These are phyloP conservation scores for Phialophora verrucosa DNA, from an alignment of 2,329 filamentous ascomycete species.

Conservation along the genomic window DNA sequence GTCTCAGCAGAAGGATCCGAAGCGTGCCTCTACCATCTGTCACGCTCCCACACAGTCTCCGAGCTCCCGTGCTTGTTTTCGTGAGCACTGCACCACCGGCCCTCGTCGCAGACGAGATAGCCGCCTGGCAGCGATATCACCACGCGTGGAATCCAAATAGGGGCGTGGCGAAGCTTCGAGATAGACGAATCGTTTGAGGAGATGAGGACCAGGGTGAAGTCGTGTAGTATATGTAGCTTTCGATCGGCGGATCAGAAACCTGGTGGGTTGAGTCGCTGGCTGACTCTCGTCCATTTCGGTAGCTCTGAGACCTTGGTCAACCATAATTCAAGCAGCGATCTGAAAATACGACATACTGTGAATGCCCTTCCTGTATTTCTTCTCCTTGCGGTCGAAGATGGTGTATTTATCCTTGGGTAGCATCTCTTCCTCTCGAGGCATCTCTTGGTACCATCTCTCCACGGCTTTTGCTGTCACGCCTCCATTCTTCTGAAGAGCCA, in stretches of 20 bases:
- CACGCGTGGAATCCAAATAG: not conserved
- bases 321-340: slow-evolving; percentile 1
- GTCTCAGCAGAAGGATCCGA: not conserved
- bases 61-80: not conserved
- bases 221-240: not conserved
- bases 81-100: not conserved
- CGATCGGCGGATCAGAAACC: slow-evolving; percentile 68
- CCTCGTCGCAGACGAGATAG: not conserved
- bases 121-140: not conserved
- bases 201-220: not conserved
- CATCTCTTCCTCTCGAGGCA: slow-evolving; percentile 97
- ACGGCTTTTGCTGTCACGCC: slow-evolving; percentile 74
- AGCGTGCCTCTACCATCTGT: not conserved
- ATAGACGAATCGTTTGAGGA: not conserved
- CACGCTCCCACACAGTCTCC: not conserved
- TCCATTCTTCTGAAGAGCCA: slow-evolving; percentile 75
- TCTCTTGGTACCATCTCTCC: slow-evolving; percentile 90
- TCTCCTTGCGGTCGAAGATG: slow-evolving; percentile 94
- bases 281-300: slow-evolving; percentile 93
- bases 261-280: slow-evolving; percentile 89
- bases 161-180: not conserved
- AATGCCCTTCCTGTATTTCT: slow-evolving; percentile 94
- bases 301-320: slow-evolving; percentile 61
- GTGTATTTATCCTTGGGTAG: slow-evolving; percentile 96
- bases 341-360: slow-evolving; percentile 73